Evolutionary conservation across 2,329 filamentous ascomycete species (phyloP), one percentile per base, ranked within the genome.

Genomic region (Colletotrichum melonis): DNA sequence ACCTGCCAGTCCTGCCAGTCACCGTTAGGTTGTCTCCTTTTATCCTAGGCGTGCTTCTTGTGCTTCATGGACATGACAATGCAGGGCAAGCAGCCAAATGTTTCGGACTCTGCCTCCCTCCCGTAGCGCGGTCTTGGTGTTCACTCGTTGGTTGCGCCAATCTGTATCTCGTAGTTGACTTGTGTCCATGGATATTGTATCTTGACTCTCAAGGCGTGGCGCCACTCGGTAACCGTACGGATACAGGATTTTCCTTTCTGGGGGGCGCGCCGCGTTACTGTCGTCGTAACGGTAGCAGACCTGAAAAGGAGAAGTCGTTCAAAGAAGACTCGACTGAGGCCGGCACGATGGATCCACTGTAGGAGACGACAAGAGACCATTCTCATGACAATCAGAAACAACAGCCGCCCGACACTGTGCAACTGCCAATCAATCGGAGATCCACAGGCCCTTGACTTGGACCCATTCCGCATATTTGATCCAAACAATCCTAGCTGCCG

Each of bases 401-500:
- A 73, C 65, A 73, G 67, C 67, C 56, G 67, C 60, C 71, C 60
- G 32, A 60, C 58, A 68, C 42, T 68, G 69, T 72, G 69, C 69
- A 42, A 62, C 63, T 52, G 32, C 42, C 62, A 74, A 72, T 72
- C 69, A 74, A 74, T 60, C 72, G 58, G 56, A 72, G 72, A 67
- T 72, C 72, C 69, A 74, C 58, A 64, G 26, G 16, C 58, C 58
- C 63, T 59, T 72, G 60, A 46, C 46, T 62, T 57, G 63, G 69
- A 56, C 63, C 72, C 69, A 72, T 63, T 72, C 55, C 69, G 69
- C 63, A 72, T 60, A 74, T 74, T 72, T 58, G 68, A 70, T 74
- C 68, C 63, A 72, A 59, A 68, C n/a, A 72, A 68, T 56, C 67
- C 69, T 74, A 72, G 72, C 65, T 72, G 72, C 72, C 63, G 72